Percentiles rank a stretch among this genome's conserved stretches.
Evolutionary conservation across 2,329 filamentous ascomycete genomes (phyloP).

Genomic region (Graphilbum sp.): DNA sequence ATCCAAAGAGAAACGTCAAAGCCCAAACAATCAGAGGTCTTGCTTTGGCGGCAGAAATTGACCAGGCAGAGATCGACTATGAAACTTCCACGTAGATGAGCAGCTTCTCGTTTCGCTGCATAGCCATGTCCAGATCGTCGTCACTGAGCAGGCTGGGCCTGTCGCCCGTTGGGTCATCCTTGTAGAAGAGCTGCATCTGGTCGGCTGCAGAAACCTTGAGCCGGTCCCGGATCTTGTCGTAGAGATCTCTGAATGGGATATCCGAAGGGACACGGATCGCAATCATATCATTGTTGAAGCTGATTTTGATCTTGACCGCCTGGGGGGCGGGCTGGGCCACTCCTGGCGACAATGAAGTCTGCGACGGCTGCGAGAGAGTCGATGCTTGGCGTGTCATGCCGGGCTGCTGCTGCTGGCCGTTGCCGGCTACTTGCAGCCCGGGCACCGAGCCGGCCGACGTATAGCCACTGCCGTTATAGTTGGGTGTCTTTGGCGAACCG

Average conservation of each 20-base stretch:
- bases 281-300: constrained; percentile 82
- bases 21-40: too few species aligned
- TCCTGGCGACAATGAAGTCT: constrained; percentile 37
- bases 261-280: constrained; percentile 77
- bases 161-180: constrained; percentile 64
- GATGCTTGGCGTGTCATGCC: constrained; percentile 27
- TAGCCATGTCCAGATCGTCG: constrained; percentile 62
- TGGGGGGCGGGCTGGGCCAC: constrained; percentile 25
- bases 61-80: too few species aligned
- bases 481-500: constrained; percentile 47
- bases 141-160: constrained; percentile 63
- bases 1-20: too few species aligned
- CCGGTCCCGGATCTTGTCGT: constrained; percentile 71
- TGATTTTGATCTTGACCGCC: constrained; percentile 85
- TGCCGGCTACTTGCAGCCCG: constrained; percentile 12
- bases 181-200: constrained; percentile 68
- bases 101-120: constrained; percentile 76
- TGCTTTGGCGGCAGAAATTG: too few species aligned
- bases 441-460: constrained; percentile 17
- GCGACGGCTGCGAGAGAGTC: constrained; percentile 34
- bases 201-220: constrained; percentile 55
- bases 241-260: constrained; percentile 60
- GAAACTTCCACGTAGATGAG: constrained; percentile 52
- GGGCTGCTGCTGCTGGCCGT: constrained; percentile 18
- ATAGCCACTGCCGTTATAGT: constrained; percentile 36